These are phyloP conservation scores for Eucalyptus victrix DNA, from an alignment of 345 rosid genomes.

Conservation along the genomic window DNA sequence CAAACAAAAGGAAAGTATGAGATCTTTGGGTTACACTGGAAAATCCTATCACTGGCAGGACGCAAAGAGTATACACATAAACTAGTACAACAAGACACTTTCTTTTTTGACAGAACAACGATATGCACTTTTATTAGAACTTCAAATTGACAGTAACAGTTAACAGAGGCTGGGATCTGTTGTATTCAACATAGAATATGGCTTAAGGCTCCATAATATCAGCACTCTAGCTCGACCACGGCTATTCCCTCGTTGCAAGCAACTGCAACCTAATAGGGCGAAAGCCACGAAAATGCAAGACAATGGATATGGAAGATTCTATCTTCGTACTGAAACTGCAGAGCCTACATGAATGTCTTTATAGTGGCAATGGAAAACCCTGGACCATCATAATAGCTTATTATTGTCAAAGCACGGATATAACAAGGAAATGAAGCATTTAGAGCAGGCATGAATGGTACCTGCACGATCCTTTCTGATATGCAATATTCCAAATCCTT, in stretches of 20 bases:
- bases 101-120: too few relatives aligned
- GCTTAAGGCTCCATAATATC: too few relatives aligned
- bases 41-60: too few relatives aligned
- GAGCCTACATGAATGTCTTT: background rate
- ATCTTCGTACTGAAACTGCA: background rate
- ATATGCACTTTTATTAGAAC: too few relatives aligned
- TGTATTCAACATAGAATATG: too few relatives aligned
- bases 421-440: background rate
- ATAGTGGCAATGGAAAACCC: background rate
- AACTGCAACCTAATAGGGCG: background rate
- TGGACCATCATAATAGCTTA: background rate
- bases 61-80: too few relatives aligned
- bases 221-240: background rate
- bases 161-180: too few relatives aligned
- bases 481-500: slow-evolving; percentile 10
- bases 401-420: background rate
- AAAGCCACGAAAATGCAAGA: background rate
- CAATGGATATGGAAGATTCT: background rate
- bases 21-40: too few relatives aligned
- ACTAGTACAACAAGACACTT: too few relatives aligned
- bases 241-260: background rate
- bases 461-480: background rate
- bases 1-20: too few relatives aligned
- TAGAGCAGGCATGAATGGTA: background rate
- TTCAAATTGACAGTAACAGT: too few relatives aligned